These are phyloP conservation scores for Cephalotrichum gorgonifer DNA, from an alignment of 2,329 filamentous ascomycete genomes.

Conservation along the genomic window DNA sequence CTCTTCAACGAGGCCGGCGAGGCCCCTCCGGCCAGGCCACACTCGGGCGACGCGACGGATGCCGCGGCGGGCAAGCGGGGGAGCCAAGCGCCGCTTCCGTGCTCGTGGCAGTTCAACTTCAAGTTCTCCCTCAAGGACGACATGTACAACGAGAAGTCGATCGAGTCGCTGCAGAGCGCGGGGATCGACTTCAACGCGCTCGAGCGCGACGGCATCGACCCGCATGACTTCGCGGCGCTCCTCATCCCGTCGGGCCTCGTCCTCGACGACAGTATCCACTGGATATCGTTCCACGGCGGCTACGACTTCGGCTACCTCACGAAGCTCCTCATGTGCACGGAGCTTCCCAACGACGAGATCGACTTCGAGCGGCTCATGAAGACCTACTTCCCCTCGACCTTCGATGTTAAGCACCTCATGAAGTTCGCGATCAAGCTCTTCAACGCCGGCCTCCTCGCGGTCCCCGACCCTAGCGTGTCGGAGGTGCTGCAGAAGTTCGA, in stretches of 20 bases:
- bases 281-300: conserved; percentile 95
- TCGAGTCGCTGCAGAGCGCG: conserved; percentile 78
- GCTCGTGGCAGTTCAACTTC: conserved; percentile 99
- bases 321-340: conserved; percentile 77
- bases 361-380: conserved; percentile 84
- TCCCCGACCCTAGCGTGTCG: conserved; percentile 51
- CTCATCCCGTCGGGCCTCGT: conserved; percentile 89
- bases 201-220: conserved; percentile 82
- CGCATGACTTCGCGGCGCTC: conserved; percentile 76
- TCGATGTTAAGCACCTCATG: conserved; percentile 96
- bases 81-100: conserved; percentile 52
- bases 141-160: conserved; percentile 96
- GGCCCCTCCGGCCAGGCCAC: conserved; percentile 62
- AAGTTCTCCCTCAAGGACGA: conserved; percentile 88
- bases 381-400: conserved; percentile 85
- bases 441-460: conserved; percentile 51
- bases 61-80: conserved; percentile 12
- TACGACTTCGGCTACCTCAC: conserved; percentile 98
- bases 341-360: conserved; percentile 78
- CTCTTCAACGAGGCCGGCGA: conserved; percentile 88
- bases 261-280: conserved; percentile 77
- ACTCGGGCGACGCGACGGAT: conserved; percentile 30
- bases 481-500: conserved; percentile 79
- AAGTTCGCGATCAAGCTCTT: conserved; percentile 71
- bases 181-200: conserved; percentile 87